phyloP scores from a whole-genome alignment of 768 basidiomycete species.

The Fomitopsis serialis region DNA sequence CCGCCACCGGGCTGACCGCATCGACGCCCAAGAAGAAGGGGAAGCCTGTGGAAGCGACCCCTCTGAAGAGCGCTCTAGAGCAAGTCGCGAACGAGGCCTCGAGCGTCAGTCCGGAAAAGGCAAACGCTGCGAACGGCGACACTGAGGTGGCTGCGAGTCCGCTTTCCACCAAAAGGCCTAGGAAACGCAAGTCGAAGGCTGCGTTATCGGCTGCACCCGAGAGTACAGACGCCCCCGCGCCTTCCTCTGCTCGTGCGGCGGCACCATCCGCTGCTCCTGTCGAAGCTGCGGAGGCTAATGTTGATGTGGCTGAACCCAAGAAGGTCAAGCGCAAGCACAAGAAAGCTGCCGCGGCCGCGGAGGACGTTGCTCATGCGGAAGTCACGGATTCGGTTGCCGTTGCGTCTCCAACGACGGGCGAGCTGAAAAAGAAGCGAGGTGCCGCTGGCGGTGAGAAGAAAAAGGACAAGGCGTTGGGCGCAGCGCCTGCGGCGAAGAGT shows the following conservation, averaged over 20 bases:
- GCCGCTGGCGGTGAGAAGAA: slow-evolving; percentile 47
- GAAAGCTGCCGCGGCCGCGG: slow-evolving; percentile 4
- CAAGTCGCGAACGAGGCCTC: slow-evolving; percentile 8
- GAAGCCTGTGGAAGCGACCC: slow-evolving; percentile 10
- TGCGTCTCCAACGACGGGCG: slow-evolving; percentile 34
- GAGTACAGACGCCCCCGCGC: not conserved
- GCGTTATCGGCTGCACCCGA: not conserved
- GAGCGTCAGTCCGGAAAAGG: not conserved
- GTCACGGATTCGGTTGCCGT: no score
- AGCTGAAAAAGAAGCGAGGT: slow-evolving; percentile 49
- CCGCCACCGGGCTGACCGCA: slow-evolving; percentile 15
- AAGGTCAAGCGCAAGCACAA: not conserved
- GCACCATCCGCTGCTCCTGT: not conserved
- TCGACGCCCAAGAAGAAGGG: slow-evolving; percentile 17
- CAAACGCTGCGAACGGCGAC: not conserved
- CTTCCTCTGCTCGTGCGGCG: not conserved
- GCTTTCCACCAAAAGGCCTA: slow-evolving; percentile 8
- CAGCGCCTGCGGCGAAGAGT: slow-evolving; percentile 37
- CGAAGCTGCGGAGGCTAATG: not conserved
- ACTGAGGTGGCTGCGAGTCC: not conserved
- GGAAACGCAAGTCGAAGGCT: slow-evolving; percentile 10
- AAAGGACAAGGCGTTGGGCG: slow-evolving; percentile 38
- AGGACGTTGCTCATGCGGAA: slow-evolving; percentile 6
- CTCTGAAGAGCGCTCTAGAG: slow-evolving; percentile 13
- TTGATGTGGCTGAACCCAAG: not conserved